These are phyloP conservation scores for Termitomyces sp. DNA, from an alignment of 768 basidiomycete species.

Conservation along the genomic window DNA sequence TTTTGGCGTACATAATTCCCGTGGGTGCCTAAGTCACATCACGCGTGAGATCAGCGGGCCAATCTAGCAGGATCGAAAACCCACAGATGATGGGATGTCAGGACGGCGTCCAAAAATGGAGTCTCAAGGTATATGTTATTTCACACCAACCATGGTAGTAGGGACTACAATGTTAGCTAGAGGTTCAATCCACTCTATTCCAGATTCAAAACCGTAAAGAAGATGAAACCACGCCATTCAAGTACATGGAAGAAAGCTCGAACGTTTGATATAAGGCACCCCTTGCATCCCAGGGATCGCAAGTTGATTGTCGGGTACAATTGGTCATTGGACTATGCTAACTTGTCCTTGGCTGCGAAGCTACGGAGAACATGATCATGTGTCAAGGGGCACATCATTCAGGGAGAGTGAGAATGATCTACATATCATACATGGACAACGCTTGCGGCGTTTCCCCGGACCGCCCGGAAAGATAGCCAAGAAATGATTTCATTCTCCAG, in stretches of 20 bases:
- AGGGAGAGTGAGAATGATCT: not conserved
- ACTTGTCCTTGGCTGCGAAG: not conserved
- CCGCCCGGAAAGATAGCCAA: not conserved
- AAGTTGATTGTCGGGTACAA: not conserved
- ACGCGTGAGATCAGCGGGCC: not conserved
- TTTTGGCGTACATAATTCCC: too few species aligned
- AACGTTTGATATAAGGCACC: not conserved
- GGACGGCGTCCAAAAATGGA: not conserved
- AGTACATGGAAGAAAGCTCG: not conserved
- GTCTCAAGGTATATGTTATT: too few species aligned
- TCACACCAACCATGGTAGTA: not conserved
- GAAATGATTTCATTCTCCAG: not conserved
- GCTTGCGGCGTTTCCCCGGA: not conserved
- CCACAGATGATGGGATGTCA: not conserved
- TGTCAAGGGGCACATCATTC: not conserved
- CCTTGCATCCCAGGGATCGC: not conserved
- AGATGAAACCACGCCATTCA: not conserved
- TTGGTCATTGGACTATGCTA: slow-evolving; percentile 1
- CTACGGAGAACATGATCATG: not conserved
- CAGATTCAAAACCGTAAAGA: not conserved
- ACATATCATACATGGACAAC: not conserved
- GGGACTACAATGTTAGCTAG: not conserved
- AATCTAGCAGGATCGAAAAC: not conserved
- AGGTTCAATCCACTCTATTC: not conserved
- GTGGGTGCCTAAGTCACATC: too few species aligned